Evolutionary conservation across 192 early-diverging fungal genomes (phyloP).

Genomic region (Chytriomyces hyalinus): DNA sequence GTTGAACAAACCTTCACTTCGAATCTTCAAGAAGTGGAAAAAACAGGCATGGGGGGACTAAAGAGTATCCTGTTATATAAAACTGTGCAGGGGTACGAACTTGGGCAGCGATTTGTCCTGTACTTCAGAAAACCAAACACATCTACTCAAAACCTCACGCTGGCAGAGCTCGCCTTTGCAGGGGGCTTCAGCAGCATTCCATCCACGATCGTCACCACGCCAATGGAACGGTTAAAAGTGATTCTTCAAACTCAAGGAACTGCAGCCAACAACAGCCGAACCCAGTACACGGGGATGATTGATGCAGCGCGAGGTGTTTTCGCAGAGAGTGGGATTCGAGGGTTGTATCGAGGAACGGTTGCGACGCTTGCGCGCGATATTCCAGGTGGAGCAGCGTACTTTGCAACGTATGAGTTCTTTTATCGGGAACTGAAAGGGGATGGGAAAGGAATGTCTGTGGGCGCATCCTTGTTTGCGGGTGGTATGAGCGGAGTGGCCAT

Average conservation of each 20-base stretch:
- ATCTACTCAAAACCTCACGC: slow-evolving; percentile 50
- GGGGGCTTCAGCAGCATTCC: slow-evolving; percentile 87
- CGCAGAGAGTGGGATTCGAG: slow-evolving; percentile 74
- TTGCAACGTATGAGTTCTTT: slow-evolving; percentile 79
- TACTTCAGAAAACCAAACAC: slow-evolving; percentile 18
- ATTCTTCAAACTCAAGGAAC: slow-evolving; percentile 74
- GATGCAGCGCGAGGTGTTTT: slow-evolving; percentile 78
- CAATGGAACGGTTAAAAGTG: slow-evolving; percentile 89
- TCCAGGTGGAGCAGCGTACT: slow-evolving; percentile 87
- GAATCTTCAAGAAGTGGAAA: neutral
- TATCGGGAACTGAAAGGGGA: slow-evolving; percentile 62
- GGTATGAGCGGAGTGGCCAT: slow-evolving; percentile 93
- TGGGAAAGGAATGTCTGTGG: slow-evolving; percentile 57
- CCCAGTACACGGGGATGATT: slow-evolving; percentile 79
- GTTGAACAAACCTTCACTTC: neutral
- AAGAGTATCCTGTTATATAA: no score
- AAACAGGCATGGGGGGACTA: neutral
- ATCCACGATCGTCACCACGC: slow-evolving; percentile 84
- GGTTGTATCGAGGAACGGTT: slow-evolving; percentile 83
- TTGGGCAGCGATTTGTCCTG: slow-evolving; percentile 69
- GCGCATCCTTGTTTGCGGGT: slow-evolving; percentile 80
- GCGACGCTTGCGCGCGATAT: slow-evolving; percentile 86
- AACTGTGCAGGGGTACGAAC: slow-evolving; percentile 52
- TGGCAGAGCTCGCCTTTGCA: slow-evolving; percentile 76
- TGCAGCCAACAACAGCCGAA: slow-evolving; percentile 21